A percentile compares a stretch with the other conserved stretches of the same genome.
phyloP scores from a whole-genome alignment of 2,329 filamentous ascomycete species.

The Seiridium unicorne region DNA sequence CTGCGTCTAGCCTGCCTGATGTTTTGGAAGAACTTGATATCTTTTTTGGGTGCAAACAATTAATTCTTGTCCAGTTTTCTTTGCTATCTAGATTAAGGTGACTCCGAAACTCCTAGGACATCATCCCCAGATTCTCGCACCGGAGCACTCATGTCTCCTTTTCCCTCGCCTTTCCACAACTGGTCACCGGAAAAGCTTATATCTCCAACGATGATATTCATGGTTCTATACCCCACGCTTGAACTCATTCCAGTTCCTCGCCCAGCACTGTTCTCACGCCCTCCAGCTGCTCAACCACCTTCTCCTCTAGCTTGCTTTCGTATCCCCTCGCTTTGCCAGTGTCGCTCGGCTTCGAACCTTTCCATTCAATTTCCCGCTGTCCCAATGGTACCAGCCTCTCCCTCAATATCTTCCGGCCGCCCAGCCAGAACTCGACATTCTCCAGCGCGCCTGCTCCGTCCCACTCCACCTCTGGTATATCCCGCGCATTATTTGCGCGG shows the following conservation, averaged over 20 bases:
- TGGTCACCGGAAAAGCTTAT: too few species aligned
- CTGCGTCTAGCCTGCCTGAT: too few species aligned
- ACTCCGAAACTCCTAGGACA: not conserved
- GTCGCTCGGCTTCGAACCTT: constrained; percentile 30
- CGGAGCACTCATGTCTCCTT: not conserved
- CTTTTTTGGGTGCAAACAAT: too few species aligned
- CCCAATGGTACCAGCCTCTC: constrained; percentile 73
- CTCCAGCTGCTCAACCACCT: constrained; percentile 68
- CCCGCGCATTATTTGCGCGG: constrained; percentile 63
- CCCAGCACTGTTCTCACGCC: constrained; percentile 55
- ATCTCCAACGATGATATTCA: not conserved
- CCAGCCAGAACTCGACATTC: constrained; percentile 80
- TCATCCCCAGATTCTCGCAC: not conserved
- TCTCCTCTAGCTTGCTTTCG: constrained; percentile 72
- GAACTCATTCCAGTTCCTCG: constrained; percentile 44
- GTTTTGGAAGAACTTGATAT: too few species aligned
- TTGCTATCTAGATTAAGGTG: not conserved
- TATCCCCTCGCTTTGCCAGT: constrained; percentile 36
- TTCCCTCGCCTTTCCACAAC: not conserved
- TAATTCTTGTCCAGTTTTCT: not conserved
- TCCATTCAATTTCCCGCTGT: constrained; percentile 68
- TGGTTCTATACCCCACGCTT: not conserved
- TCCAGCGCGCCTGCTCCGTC: constrained; percentile 71
- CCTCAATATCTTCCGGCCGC: constrained; percentile 65
- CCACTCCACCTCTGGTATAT: constrained; percentile 74